A percentile compares a stretch with the other conserved stretches of the same genome.
These are phyloP conservation scores for Petunia hybrid DNA, from an alignment of 305 asterid genomes.

Conservation along the genomic window DNA sequence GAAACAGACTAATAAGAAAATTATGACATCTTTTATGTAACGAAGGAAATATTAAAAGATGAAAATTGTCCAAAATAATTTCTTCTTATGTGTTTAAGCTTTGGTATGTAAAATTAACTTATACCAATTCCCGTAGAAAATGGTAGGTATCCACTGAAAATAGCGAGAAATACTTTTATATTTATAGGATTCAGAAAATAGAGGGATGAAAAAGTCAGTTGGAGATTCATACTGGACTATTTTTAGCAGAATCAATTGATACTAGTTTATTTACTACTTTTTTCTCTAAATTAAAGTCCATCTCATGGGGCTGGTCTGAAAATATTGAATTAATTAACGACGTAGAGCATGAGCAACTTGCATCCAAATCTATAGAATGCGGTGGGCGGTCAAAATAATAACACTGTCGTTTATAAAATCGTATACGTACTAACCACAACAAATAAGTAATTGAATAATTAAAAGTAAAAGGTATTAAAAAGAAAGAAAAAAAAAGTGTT, in stretches of 20 bases:
- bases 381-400: not conserved
- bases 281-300: not conserved
- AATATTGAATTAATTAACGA: not conserved
- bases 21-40: no score
- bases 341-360: not conserved
- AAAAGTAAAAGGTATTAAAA: constrained; percentile 3
- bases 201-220: not conserved
- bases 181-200: no score
- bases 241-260: not conserved
- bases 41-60: no score
- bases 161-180: no score
- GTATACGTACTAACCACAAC: not conserved
- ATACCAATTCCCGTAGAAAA: no score
- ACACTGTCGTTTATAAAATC: not conserved
- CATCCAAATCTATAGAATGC: not conserved
- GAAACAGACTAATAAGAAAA: no score
- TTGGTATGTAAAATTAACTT: no score
- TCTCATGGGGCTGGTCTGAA: not conserved
- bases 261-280: no score
- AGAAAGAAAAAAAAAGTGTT: constrained; percentile 31
- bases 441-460: not conserved
- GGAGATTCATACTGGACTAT: not conserved
- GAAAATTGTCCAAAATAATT: no score
- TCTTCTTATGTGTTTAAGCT: no score
- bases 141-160: no score